Evolutionary conservation across 768 basidiomycete species (phyloP), one percentile per base, ranked within the genome.

Genomic region (Neoboletus subvelutipes): DNA sequence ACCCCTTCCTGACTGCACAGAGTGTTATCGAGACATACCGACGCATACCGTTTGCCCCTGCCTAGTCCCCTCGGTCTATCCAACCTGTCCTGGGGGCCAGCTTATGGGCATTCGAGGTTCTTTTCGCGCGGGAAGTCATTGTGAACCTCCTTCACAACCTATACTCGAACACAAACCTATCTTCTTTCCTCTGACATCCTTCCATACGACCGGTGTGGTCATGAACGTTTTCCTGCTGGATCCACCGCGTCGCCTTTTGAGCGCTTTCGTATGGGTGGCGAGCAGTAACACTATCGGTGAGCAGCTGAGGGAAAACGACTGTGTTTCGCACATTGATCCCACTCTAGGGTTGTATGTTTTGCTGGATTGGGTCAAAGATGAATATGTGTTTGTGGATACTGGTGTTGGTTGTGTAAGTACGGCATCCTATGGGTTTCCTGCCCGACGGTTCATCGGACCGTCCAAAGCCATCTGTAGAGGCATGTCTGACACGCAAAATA

Each of bases 201-300:
- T 88, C 63, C 79, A 79, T 59, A 87, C 84, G 0, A 76, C 78
- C 0, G 87, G 87, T 4, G 80, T 85, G 13, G 87, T 89, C 13
- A 88, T 89, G 86, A 88, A 88, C 61, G 83, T 90, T 26, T 90
- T 89, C 65, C 75, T 90, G 24, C 78, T 90, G 29, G 87, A 89
- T 62, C 86, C 87, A 0, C 76, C 80, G 5, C 76, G 78, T 45
- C 74, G 84, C 41, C 71, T 89, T n/a, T 65, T 88, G 42, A 83
- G 84, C 11, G 87, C 85, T 5, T 89, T 88, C 58, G 80, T 89
- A n/a, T 88, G 84, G 83, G 76, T 85, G 5, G 75, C 83, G 18
- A 74, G 72, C 20, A 73, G 70, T 29, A 72, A 73, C 39, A 72
- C 71, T 11, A 72, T 72, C 22, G 71, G 70, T 71, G 50, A 61